Base-by-base conservation (phyloP, 164 flowering plant genomes). In the Liriodendron chinense region DNA sequence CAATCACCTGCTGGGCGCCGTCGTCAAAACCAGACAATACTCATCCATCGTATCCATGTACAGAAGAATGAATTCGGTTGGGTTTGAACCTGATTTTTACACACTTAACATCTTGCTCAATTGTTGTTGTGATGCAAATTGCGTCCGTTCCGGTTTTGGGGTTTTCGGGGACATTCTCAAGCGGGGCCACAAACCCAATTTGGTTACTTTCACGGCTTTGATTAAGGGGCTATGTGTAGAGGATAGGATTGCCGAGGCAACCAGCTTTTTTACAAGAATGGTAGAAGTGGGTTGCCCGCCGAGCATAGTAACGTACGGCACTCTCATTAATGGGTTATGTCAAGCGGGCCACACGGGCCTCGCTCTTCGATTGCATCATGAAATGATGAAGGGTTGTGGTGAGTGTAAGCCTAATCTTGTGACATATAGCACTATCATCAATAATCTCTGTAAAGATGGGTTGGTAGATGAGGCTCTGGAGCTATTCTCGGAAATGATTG, bases 381-480 rank as follows among this genome's bases (percentile, higher is more conserved):
- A 68, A 43, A 79, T 79, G 74, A 74, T 49, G 9, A 21, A 47
- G 6, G n/a, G 26, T 24, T 18, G 28, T 47, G 49, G 59, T 3
- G 22, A 53, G 3, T 56, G 69, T 64, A 64, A 47, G 25, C 82
- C 80, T 0, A 61, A 62, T 50, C 21, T 71, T 10, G 65, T 53
- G 12, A 62, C 49, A 1, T 82, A 71, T 24, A 71, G 3, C 48
- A 67, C 4, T 0, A 16, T 81, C 23, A 74, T 80, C 3, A 61
- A 78, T 61, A 65, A 77, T 26, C 34, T 82, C 18, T 69, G 78
- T 22, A 74, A 75, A n/a, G 75, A 47, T n/a, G 73, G 78, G n/a
- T 22, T 25, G 7, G 59, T 77, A 3, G 61, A 72, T n/a, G 80
- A 82, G 20, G 82, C 77, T 18, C 43, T 34, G 2, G 26, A 75